A percentile compares a stretch with the other conserved stretches of the same genome.
Conservation (phyloP, 257 asterid genomes). For the Fraxinus excelsior region DNA sequence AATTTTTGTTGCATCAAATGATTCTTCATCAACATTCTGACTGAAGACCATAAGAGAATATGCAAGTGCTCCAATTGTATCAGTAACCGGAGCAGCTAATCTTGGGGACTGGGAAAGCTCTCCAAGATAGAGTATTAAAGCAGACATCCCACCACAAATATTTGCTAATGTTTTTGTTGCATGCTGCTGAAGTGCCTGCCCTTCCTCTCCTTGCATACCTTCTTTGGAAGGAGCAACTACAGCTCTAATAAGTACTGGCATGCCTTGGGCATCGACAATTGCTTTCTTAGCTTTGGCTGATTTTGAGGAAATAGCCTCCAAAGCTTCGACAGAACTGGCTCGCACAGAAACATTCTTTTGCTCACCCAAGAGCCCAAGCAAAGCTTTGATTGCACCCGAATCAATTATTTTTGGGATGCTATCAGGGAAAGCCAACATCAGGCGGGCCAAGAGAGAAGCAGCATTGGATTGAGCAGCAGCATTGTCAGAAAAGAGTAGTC, state of each 20-base stretch:
- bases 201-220: constrained; percentile 79
- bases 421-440: constrained; percentile 59
- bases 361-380: constrained; percentile 61
- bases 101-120: constrained; percentile 88
- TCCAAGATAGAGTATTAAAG: constrained; percentile 65
- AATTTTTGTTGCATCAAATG: constrained; percentile 48
- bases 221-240: constrained; percentile 85
- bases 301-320: constrained; percentile 68
- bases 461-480: constrained; percentile 73
- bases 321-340: constrained; percentile 90
- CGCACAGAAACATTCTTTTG: constrained; percentile 68
- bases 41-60: constrained; percentile 71
- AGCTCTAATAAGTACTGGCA: constrained; percentile 70
- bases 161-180: constrained; percentile 70
- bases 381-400: constrained; percentile 66
- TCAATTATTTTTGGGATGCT: constrained; percentile 64
- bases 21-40: constrained; percentile 48
- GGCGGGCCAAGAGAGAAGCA: constrained; percentile 81
- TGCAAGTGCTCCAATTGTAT: constrained; percentile 88
- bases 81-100: constrained; percentile 85
- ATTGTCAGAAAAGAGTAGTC: constrained; percentile 72
- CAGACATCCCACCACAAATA: constrained; percentile 72
- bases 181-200: constrained; percentile 66
- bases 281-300: constrained; percentile 61
- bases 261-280: constrained; percentile 65